Evolutionary conservation across 495 filamentous ascomycete species (phyloP).

Genomic region (Chaetomium fimeti): DNA sequence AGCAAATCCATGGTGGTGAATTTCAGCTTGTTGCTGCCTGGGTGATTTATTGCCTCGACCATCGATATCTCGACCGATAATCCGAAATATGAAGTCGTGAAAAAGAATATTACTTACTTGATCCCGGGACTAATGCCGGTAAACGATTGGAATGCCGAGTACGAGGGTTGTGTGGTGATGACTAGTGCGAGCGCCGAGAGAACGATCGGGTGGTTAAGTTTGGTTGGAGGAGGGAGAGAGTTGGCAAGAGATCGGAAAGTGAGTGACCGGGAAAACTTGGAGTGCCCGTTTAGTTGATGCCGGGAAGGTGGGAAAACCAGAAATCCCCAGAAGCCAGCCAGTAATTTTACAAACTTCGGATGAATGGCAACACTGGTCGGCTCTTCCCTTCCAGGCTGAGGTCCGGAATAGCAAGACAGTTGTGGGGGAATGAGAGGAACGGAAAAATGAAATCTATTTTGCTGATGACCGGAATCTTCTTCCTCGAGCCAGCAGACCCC

Average conservation of each 20-base stretch:
- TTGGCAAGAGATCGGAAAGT: background rate
- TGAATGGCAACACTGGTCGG: background rate
- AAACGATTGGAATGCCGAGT: background rate
- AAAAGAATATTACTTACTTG: constrained; percentile 16
- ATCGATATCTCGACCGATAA: background rate
- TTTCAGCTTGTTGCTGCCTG: background rate
- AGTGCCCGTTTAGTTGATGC: no score
- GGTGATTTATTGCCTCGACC: background rate
- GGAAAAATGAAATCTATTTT: background rate
- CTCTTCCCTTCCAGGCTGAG: no score
- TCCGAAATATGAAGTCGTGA: background rate
- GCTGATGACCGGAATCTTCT: background rate
- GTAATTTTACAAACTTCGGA: constrained; percentile 2
- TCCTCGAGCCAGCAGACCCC: background rate
- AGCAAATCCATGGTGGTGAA: background rate
- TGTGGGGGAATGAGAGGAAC: background rate
- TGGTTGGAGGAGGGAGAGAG: constrained; percentile 11
- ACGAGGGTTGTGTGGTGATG: constrained; percentile 10
- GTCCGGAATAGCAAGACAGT: background rate
- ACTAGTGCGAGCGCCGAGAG: constrained; percentile 3
- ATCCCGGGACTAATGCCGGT: constrained; percentile 1
- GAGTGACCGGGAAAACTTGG: constrained; percentile 2
- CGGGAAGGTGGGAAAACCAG: background rate
- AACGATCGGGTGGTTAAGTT: background rate
- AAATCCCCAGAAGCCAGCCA: background rate